Conservation (phyloP, 805 yeast genomes). For the Candida glaebosa region DNA sequence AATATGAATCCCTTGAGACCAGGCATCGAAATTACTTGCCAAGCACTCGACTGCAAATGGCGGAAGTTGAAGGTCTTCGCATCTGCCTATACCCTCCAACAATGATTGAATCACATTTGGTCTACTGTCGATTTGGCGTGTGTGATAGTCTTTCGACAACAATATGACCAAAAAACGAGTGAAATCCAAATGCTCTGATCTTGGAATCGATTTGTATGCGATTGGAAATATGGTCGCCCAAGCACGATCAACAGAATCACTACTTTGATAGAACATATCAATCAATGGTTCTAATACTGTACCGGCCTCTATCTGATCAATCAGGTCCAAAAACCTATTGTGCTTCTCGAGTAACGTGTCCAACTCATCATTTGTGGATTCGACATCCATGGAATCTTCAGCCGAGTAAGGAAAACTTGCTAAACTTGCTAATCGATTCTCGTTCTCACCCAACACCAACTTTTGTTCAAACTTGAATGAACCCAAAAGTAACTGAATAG, state of each 20-base stretch:
- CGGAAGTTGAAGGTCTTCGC: conserved; percentile 76
- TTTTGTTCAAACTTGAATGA: conserved; percentile 55
- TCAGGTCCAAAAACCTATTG: conserved; percentile 24
- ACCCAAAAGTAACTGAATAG: conserved; percentile 79
- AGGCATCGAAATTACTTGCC: conserved; percentile 82
- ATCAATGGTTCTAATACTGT: conserved; percentile 68
- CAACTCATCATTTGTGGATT: conserved; percentile 18
- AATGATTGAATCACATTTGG: conserved; percentile 86
- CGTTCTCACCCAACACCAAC: conserved; percentile 44
- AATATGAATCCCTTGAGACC: conserved; percentile 86
- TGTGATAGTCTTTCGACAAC: conserved; percentile 86
- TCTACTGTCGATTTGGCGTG: conserved; percentile 80
- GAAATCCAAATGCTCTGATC: conserved; percentile 79
- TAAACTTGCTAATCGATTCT: conserved; percentile 53
- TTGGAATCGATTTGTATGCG: conserved; percentile 69
- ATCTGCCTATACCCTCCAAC: conserved; percentile 75
- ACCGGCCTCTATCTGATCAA: conserved; percentile 43
- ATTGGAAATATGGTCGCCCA: conserved; percentile 86
- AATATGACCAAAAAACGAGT: conserved; percentile 75
- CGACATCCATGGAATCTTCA: conserved; percentile 23
- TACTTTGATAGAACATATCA: conserved; percentile 78
- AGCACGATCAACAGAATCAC: conserved; percentile 72
- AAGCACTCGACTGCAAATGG: conserved; percentile 90
- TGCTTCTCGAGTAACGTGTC: conserved; percentile 23
- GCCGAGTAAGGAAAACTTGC: conserved; percentile 35